Conservation (phyloP, 495 filamentous ascomycete genomes). For the Penicillium roqueforti region DNA sequence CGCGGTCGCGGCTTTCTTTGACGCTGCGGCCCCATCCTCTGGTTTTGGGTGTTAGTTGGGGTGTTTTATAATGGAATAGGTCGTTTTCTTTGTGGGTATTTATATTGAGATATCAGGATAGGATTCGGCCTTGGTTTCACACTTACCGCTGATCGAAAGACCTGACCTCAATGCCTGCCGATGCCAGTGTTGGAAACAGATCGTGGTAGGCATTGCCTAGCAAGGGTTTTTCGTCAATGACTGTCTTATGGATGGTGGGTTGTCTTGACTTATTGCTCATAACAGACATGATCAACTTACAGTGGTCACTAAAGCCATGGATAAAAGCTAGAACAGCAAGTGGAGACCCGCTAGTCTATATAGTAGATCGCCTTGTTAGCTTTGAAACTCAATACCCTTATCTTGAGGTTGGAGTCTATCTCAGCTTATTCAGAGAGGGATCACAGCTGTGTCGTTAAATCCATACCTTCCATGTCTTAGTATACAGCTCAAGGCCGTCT, state of each 20-base stretch:
- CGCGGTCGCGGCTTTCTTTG: slow-evolving; percentile 47
- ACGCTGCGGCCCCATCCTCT: slow-evolving; percentile 55
- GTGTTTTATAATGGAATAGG: background rate
- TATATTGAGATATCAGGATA: background rate
- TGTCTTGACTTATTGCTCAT: background rate
- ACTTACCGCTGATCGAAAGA: slow-evolving; percentile 72
- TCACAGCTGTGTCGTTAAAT: slow-evolving; percentile 4
- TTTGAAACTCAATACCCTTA: background rate
- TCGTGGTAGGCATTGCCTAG: slow-evolving; percentile 61
- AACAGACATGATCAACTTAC: slow-evolving; percentile 23
- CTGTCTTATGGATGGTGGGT: background rate
- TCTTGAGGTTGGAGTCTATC: background rate
- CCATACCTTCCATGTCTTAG: slow-evolving; percentile 78
- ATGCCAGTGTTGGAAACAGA: slow-evolving; percentile 64
- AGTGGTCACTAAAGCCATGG: slow-evolving; percentile 86
- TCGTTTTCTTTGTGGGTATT: background rate
- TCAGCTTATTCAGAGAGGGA: background rate
- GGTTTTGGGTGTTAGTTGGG: background rate
- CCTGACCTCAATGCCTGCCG: slow-evolving; percentile 66
- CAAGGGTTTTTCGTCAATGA: slow-evolving; percentile 1
- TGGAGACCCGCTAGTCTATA: slow-evolving; percentile 46
- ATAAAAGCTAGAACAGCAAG: slow-evolving; percentile 71
- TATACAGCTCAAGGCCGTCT: slow-evolving; percentile 64
- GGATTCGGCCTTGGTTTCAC: background rate
- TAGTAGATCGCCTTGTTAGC: slow-evolving; percentile 1